Conservation (phyloP, 768 basidiomycete species). For the Phanerodontia chrysosporium region DNA sequence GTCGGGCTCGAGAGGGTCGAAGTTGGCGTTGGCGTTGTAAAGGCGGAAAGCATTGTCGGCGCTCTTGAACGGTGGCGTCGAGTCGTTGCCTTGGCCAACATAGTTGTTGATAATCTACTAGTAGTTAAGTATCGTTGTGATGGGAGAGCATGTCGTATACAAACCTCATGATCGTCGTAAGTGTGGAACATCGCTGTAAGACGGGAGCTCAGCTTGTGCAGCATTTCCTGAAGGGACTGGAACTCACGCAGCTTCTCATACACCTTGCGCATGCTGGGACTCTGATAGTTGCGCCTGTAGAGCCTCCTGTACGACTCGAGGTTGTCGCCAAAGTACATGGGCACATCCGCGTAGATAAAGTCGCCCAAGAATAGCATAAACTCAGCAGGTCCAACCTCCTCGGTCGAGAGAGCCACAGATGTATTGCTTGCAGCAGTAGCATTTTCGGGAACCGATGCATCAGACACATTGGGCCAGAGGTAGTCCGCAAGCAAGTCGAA, state of each 20-base stretch:
- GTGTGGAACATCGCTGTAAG: constrained; percentile 57
- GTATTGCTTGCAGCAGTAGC: neutral
- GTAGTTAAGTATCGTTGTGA: no score
- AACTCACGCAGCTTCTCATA: constrained; percentile 67
- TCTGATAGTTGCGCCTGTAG: constrained; percentile 65
- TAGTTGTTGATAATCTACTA: constrained; percentile 62
- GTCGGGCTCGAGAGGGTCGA: constrained; percentile 42
- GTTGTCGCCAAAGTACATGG: constrained; percentile 55
- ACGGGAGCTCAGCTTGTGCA: neutral
- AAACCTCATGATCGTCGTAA: constrained; percentile 72
- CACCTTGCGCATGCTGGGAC: constrained; percentile 59
- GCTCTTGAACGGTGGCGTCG: constrained; percentile 49
- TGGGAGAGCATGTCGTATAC: no score
- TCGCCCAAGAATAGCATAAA: constrained; percentile 73
- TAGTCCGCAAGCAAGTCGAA: constrained; percentile 61
- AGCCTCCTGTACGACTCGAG: constrained; percentile 57
- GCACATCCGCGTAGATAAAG: constrained; percentile 74
- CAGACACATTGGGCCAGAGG: constrained; percentile 33
- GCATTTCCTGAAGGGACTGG: neutral
- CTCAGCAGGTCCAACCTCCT: constrained; percentile 33
- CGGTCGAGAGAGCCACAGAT: constrained; percentile 3
- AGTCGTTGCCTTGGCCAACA: constrained; percentile 50
- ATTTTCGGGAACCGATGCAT: neutral
- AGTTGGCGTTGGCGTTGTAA: constrained; percentile 64
- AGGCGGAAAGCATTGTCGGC: constrained; percentile 54